Conservation (phyloP, 306 rosid species). For the Cicer pinnatifidum region DNA sequence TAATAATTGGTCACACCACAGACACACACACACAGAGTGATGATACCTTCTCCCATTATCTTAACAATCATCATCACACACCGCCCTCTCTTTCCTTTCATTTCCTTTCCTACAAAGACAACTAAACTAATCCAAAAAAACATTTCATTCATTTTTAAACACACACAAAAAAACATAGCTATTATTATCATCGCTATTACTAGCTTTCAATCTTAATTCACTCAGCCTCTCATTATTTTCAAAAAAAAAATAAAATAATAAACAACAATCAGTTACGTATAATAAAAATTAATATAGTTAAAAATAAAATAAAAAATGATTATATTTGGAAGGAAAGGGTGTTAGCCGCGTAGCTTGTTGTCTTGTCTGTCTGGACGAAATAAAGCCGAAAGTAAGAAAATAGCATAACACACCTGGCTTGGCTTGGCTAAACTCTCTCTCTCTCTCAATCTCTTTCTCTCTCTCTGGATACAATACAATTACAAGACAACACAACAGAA, state of each 20-base stretch:
- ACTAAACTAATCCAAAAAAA: slow-evolving; percentile 8
- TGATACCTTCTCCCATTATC: slow-evolving; percentile 43
- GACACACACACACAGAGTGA: no score
- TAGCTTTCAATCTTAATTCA: no score
- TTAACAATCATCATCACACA: slow-evolving; percentile 38
- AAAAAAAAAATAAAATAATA: no score
- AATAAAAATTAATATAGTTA: no score
- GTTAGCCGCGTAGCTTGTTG: slow-evolving; percentile 50
- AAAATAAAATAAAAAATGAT: no score
- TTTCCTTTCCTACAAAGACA: slow-evolving; percentile 40
- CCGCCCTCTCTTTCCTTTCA: slow-evolving; percentile 18
- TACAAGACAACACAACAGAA: not conserved
- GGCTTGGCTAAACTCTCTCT: not conserved
- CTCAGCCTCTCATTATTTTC: no score
- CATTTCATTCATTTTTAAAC: not conserved
- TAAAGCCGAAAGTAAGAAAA: slow-evolving; percentile 18
- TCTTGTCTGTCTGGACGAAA: not conserved
- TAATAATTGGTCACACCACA: slow-evolving; percentile 17
- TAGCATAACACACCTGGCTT: slow-evolving; percentile 33
- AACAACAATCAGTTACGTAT: no score
- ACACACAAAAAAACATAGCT: not conserved
- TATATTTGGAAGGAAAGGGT: not conserved
- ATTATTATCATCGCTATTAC: no score
- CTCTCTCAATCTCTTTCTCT: not conserved
- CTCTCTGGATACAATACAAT: slow-evolving; percentile 29